Base-by-base conservation (phyloP, 495 filamentous ascomycete genomes). In the Aspergillus ellipticus region DNA sequence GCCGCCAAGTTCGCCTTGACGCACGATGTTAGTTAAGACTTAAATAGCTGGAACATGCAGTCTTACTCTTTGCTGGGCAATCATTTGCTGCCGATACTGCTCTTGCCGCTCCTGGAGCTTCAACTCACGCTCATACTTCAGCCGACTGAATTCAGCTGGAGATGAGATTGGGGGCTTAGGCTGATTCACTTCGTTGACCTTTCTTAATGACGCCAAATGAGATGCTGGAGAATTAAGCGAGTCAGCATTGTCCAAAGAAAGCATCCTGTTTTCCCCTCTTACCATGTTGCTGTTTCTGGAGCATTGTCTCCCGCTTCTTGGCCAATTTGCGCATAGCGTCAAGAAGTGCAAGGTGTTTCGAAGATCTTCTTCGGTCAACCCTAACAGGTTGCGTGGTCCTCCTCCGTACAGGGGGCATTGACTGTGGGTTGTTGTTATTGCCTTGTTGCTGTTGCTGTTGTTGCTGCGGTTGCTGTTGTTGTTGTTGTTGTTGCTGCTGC, bases 271-370 rank as follows among this genome's bases (percentile, higher is more conserved):
- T n/a, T 21, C 0, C 11, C 19, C 39, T 45, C 73, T 71, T 74
- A 85, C 82, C 82, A 65, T 95, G 89, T 65, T 91, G 87, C 59
- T 93, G 88, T 73, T 97, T 97, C 65, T 93, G 90, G 21, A 83
- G 70, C 39, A 82, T 80, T 5, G 86, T 87, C 74, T 98, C 94
- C 39, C 91, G 80, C 75, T 96, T 97, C 74, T 96, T 95, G 6
- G 93, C 93, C 56, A 95, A 67, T 68, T 97, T 98, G 41, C 92
- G 84, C 89, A 97, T 96, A 4, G 87, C 88, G 72, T 97, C 94
- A 68, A 97, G 85, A 51, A 97, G 76, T 17, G 87, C 87, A 54
- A 97, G 78, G 62, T 96, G 89, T 59, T 88, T 89, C 20, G 87
- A 89, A 49, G 91, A 90, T 63, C 89, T 82, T 54, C 91, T 81